phyloP scores from a whole-genome alignment of 495 filamentous ascomycete species.

The Aspergillus homomorphus region DNA sequence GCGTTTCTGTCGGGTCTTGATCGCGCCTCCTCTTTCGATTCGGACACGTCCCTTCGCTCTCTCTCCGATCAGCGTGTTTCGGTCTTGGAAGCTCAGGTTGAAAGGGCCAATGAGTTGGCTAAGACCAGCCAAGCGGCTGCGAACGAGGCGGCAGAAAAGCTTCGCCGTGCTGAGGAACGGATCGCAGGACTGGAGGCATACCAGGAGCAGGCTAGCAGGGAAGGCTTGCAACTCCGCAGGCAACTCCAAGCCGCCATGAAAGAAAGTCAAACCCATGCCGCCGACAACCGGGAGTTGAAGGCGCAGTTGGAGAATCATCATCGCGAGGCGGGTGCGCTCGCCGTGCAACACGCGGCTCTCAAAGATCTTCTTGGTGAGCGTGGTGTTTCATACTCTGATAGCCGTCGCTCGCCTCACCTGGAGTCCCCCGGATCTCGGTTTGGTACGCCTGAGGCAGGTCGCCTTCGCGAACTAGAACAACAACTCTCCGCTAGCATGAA shows the following conservation, averaged over 20 bases:
- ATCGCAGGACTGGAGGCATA: constrained; percentile 95
- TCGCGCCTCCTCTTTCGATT: constrained; percentile 48
- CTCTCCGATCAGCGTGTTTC: constrained; percentile 71
- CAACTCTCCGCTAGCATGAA: constrained; percentile 75
- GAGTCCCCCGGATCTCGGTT: constrained; percentile 73
- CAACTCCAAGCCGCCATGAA: constrained; percentile 80
- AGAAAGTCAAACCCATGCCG: constrained; percentile 72
- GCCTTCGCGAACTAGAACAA: constrained; percentile 85
- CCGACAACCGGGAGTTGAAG: constrained; percentile 74
- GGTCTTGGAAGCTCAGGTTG: constrained; percentile 75
- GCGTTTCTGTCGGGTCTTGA: constrained; percentile 82
- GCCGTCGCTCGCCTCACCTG: constrained; percentile 52
- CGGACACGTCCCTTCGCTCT: constrained; percentile 46
- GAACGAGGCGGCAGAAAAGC: constrained; percentile 81
- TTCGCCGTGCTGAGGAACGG: constrained; percentile 88
- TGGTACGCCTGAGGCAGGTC: constrained; percentile 72
- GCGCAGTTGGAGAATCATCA: constrained; percentile 76
- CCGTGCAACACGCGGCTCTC: constrained; percentile 85
- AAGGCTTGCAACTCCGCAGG: constrained; percentile 82
- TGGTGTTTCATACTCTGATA: constrained; percentile 62
- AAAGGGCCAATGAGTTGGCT: constrained; percentile 72
- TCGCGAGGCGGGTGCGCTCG: constrained; percentile 82
- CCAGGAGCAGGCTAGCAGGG: constrained; percentile 92
- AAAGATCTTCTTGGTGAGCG: constrained; percentile 90
- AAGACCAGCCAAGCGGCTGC: constrained; percentile 86